Percentiles rank a stretch among this genome's conserved stretches.
phyloP scores from a whole-genome alignment of 805 yeast species.

The Saccharomyces jurei region DNA sequence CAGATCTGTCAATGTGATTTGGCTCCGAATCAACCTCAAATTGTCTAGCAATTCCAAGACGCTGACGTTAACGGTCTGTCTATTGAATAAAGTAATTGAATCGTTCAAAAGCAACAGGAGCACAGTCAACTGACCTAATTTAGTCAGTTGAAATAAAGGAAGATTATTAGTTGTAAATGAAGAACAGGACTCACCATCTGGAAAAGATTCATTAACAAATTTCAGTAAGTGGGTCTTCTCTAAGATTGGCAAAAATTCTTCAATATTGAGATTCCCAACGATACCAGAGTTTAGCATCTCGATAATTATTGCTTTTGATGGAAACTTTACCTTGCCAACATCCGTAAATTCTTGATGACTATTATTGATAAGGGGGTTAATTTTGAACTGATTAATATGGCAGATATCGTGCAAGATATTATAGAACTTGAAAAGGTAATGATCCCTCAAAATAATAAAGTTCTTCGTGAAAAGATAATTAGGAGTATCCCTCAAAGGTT shows the following conservation, averaged over 20 bases:
- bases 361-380: neutral
- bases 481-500: constrained; percentile 17
- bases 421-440: constrained; percentile 16
- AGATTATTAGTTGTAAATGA: neutral
- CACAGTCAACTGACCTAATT: neutral
- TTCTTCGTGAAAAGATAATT: constrained; percentile 17
- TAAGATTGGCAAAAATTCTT: neutral
- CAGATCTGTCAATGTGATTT: neutral
- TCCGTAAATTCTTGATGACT: neutral
- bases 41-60: neutral
- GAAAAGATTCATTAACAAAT: neutral
- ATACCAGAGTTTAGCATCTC: neutral
- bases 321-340: neutral
- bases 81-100: neutral
- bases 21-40: neutral
- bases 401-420: constrained; percentile 8
- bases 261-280: neutral
- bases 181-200: neutral
- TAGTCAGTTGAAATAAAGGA: neutral
- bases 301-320: neutral
- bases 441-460: constrained; percentile 19
- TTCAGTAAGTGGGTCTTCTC: neutral
- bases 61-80: neutral
- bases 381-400: neutral
- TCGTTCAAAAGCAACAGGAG: neutral